Evolutionary conservation across 202 grass and related monocot genomes (phyloP).

Genomic region (Digitaria exilis): DNA sequence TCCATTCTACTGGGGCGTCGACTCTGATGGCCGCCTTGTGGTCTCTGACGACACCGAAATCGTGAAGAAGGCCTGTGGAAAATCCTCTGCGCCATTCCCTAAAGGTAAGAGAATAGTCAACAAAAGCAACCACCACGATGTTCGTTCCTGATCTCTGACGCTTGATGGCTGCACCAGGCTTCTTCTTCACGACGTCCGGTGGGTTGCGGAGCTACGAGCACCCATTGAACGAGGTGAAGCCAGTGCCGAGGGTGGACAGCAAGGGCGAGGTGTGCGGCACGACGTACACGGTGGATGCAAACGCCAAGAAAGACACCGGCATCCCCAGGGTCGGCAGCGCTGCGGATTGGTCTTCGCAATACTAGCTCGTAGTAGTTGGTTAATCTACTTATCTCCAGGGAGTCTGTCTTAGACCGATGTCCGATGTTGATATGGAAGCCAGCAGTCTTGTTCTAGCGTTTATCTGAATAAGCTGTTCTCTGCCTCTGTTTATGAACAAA

Average conservation of each 20-base stretch:
- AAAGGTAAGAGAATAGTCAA: slow-evolving; percentile 43
- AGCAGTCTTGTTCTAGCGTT: background rate
- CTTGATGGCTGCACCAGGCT: slow-evolving; percentile 44
- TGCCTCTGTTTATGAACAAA: background rate
- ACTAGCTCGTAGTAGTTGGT: slow-evolving; percentile 1
- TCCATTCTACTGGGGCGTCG: slow-evolving; percentile 74
- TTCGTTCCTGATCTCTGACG: background rate
- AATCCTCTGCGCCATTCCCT: slow-evolving; percentile 72
- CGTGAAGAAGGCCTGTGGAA: slow-evolving; percentile 61
- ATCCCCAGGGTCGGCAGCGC: slow-evolving; percentile 74
- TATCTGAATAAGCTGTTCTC: slow-evolving; percentile 23
- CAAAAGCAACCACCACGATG: background rate
- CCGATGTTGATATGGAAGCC: slow-evolving; percentile 7
- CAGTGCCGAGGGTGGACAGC: slow-evolving; percentile 73
- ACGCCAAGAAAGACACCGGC: slow-evolving; percentile 59
- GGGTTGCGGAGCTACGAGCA: slow-evolving; percentile 83
- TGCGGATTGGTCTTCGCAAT: slow-evolving; percentile 76
- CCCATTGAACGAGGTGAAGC: slow-evolving; percentile 71
- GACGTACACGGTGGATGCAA: slow-evolving; percentile 58
- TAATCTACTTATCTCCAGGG: too few species aligned
- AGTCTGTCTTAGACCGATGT: too few species aligned
- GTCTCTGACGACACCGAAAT: slow-evolving; percentile 61
- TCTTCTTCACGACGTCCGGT: slow-evolving; percentile 81
- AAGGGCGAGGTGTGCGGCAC: slow-evolving; percentile 70
- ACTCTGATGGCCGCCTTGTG: slow-evolving; percentile 52